Base-by-base conservation (phyloP, 352 stramenopile species). In the Phytopythium sindhum region DNA sequence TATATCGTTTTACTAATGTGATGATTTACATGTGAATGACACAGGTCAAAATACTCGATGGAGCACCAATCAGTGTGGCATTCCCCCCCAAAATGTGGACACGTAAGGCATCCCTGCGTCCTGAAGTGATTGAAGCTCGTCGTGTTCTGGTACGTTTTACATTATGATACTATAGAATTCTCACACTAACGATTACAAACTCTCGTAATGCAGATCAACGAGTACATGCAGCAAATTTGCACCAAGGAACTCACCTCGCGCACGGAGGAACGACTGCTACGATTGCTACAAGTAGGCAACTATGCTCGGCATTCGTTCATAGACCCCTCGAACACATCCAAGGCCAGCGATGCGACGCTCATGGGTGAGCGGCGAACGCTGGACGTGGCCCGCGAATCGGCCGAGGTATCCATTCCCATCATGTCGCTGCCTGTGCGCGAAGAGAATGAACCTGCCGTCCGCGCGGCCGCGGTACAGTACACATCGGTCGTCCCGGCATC, bases 61-160 rank as follows among this genome's bases (percentile, higher is more conserved):
- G 61, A 1, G 15, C 39, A 19, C 60, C 64, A 1, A 55, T 81
- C 17, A 26, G 54, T 3, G 65, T 69, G 28, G 64, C 75, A 54
- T 75, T 93, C 66, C 73, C 73, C 24, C 82, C 79, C 21, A 75
- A 74, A 58, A 76, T 81, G 55, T 81, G 73, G 84, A 81, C 77
- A 35, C 78, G 76, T 37, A 83, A 80, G 51, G 69, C 69, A 4
- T 83, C 81, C 33, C 35, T 91, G 8, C 67, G 74, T 15, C 68
- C 79, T 2, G 84, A 89, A 33, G 75, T 84, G 10, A 73, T 93
- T 12, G 82, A 93, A 53, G 75, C 71, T 19, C 68, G 84, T 28
- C 82, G 90, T 77, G 84, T 93, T 7, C 42, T 91, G 73, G 78
- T 89, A 64, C 57, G 72, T 71, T n/a, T n/a, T n/a, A n/a, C n/a